Base-by-base conservation (phyloP, 2,329 filamentous ascomycete genomes). In the Penicillium sp. region DNA sequence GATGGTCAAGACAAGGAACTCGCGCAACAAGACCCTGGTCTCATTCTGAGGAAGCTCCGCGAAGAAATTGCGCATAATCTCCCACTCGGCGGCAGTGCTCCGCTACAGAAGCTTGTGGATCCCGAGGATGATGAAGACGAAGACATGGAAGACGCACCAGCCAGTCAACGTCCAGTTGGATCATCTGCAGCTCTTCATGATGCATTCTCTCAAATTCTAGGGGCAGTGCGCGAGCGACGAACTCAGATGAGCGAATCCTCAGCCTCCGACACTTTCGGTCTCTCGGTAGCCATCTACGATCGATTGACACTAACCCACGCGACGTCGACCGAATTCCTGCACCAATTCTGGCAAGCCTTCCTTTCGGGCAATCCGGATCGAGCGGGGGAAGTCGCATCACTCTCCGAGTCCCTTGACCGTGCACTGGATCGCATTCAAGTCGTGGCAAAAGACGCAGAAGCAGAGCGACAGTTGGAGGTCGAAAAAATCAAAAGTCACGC, bases 341-440 rank as follows among this genome's bases (percentile, higher is more conserved):
- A 93, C 64, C 95, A 97, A 70, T 99, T 99, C 76, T 99, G 93
- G 93, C 82, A 84, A 31, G 85, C 92, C 0, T 99, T 95, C 66
- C 80, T 95, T 24, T 96, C 92, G 0, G 93, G 92, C 13, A 90
- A 96, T 66, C 76, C 89, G 1, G 86, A 90, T 54, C 86, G 90
- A 31, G 89, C 90, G 0, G 80, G 81, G 39, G 93, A 99, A 72
- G 80, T 96, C 13, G 85, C 86, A 6, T 90, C 89, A 56, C 81
- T 96, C 43, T 85, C 88, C 7, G 89, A 95, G 68, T 93, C 91
- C 9, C 79, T 99, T 13, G 83, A 84, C 54, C 84, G 87, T 53
- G 93, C 90, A 0, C 79, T 86, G 51, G 83, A 87, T 54, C 85
- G 94, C 24, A 93, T 97, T 70, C 83, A 88, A 52, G 85, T 87